Conservation (phyloP, 192 early-diverging fungal genomes). For the Kappamyces sp. region DNA sequence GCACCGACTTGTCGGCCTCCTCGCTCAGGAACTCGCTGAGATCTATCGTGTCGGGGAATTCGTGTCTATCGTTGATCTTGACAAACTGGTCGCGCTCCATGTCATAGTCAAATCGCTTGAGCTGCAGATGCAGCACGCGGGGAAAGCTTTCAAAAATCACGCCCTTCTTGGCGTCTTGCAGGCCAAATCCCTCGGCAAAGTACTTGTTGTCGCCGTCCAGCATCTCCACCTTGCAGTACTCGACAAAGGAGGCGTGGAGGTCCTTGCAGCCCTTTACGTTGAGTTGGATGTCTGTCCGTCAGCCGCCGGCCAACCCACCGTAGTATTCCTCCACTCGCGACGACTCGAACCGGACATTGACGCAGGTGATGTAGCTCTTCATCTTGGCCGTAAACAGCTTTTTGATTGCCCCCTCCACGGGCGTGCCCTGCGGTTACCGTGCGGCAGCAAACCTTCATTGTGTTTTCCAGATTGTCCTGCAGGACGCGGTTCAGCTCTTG, state of each 20-base stretch:
- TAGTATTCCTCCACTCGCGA: slow-evolving; percentile 93
- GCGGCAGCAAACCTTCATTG: slow-evolving; percentile 76
- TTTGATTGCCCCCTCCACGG: slow-evolving; percentile 85
- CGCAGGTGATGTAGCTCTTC: slow-evolving; percentile 95
- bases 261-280: slow-evolving; percentile 93
- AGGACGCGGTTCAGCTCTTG: slow-evolving; percentile 97
- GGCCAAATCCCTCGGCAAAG: slow-evolving; percentile 83
- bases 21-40: slow-evolving; percentile 70
- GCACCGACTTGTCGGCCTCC: slow-evolving; percentile 53
- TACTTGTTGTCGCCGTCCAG: slow-evolving; percentile 98
- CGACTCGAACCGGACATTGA: slow-evolving; percentile 91
- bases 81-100: slow-evolving; percentile 81
- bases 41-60: slow-evolving; percentile 85
- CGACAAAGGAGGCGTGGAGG: slow-evolving; percentile 80
- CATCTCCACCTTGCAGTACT: slow-evolving; percentile 85
- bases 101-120: slow-evolving; percentile 98
- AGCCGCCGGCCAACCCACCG: slow-evolving; percentile 51
- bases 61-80: slow-evolving; percentile 95
- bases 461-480: slow-evolving; percentile 92
- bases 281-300: slow-evolving; percentile 77
- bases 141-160: slow-evolving; percentile 91
- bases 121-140: slow-evolving; percentile 89
- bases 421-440: slow-evolving; percentile 54
- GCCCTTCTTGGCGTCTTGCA: slow-evolving; percentile 94
- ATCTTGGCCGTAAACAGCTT: slow-evolving; percentile 94